Evolutionary conservation across 176 grass and related monocot genomes (phyloP).

Genomic region (Oryza officinalis): DNA sequence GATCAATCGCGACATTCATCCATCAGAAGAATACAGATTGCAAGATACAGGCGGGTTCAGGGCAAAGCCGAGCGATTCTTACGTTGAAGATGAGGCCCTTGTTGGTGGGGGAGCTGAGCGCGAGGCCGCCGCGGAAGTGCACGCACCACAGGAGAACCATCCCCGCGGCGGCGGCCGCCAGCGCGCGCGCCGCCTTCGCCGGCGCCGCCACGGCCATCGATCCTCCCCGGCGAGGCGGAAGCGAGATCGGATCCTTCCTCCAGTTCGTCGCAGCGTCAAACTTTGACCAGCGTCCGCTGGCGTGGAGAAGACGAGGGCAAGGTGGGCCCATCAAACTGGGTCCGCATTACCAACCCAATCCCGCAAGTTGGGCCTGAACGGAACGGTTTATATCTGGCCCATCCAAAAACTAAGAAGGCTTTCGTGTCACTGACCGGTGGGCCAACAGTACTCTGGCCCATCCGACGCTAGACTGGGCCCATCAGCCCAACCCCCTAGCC

Average conservation of each 20-base stretch:
- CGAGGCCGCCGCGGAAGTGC: slow-evolving; percentile 74
- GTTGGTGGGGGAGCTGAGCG: slow-evolving; percentile 52
- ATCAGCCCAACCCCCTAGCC: too few species aligned
- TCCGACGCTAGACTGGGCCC: too few species aligned
- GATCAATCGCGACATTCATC: background rate
- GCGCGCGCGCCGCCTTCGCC: slow-evolving; percentile 42
- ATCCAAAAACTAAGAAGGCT: too few species aligned
- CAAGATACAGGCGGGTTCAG: background rate
- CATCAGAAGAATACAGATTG: background rate
- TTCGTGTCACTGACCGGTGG: too few species aligned
- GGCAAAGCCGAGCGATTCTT: background rate
- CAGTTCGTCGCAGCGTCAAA: background rate
- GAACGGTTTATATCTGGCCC: too few species aligned
- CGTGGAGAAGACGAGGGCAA: background rate
- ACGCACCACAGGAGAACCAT: slow-evolving; percentile 82
- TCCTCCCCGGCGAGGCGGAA: slow-evolving; percentile 24
- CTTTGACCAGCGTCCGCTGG: background rate
- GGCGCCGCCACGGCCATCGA: slow-evolving; percentile 38
- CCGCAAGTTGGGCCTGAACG: too few species aligned
- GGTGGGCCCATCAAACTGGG: background rate
- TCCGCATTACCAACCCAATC: too few species aligned
- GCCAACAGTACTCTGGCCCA: too few species aligned
- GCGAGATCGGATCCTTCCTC: background rate
- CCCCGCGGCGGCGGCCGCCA: slow-evolving; percentile 45
- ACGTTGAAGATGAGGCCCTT: slow-evolving; percentile 51